A percentile compares a stretch with the other conserved stretches of the same genome.
phyloP scores from a whole-genome alignment of 352 stramenopile genomes.

The Pythium sukuiense region DNA sequence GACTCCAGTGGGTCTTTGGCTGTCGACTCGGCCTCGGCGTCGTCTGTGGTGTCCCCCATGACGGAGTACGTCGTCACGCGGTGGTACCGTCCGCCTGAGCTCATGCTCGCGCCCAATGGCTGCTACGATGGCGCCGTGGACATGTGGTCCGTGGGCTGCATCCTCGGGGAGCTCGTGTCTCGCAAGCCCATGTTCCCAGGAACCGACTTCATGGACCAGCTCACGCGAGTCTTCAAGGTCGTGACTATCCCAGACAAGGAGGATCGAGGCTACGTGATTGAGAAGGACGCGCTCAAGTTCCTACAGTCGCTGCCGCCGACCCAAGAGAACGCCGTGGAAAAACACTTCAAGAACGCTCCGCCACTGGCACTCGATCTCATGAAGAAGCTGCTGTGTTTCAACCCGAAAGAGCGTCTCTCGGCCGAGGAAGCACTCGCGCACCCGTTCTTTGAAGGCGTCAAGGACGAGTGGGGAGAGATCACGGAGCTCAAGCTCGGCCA shows the following conservation, averaged over 20 bases:
- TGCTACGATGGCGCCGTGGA: conserved; percentile 88
- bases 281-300: conserved; percentile 86
- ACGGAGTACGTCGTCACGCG: conserved; percentile 91
- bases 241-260: conserved; percentile 68
- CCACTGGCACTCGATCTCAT: conserved; percentile 78
- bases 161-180: conserved; percentile 91
- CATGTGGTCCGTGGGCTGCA: conserved; percentile 90
- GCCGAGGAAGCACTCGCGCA: conserved; percentile 88
- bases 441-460: conserved; percentile 87
- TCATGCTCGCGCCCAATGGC: conserved; percentile 90
- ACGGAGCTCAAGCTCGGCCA: conserved; percentile 52
- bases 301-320: conserved; percentile 67
- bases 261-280: conserved; percentile 66
- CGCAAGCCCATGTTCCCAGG: conserved; percentile 80
- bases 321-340: conserved; percentile 54
- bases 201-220: conserved; percentile 85
- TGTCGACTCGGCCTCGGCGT: conserved; percentile 10
- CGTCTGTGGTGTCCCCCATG: conserved; percentile 62
- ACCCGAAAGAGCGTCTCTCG: conserved; percentile 89
- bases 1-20: conserved; percentile 21
- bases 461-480: conserved; percentile 87
- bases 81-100: conserved; percentile 91
- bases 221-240: conserved; percentile 79
- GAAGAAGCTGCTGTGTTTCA: conserved; percentile 87
- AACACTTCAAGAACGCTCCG: conserved; percentile 44